Evolutionary conservation across 768 basidiomycete genomes (phyloP).

Genomic region (Leucocoprinus sp.): DNA sequence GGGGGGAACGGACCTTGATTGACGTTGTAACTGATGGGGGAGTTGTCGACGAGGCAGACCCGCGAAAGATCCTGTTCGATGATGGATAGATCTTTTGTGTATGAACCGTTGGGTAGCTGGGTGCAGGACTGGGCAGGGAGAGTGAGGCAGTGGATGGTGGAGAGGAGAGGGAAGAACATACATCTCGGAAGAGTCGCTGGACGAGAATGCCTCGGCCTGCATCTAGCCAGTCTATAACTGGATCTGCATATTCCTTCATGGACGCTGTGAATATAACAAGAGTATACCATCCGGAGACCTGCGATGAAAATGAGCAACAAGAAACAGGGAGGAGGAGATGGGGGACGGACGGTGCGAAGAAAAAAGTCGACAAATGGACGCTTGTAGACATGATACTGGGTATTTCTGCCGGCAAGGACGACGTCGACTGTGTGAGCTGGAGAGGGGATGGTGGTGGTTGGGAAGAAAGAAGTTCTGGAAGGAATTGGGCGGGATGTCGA

Average conservation of each 20-base stretch:
- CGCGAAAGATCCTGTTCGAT: conserved; percentile 87
- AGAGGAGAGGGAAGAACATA: conserved; percentile 25
- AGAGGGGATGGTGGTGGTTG: too few relatives aligned
- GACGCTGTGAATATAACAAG: conserved; percentile 98
- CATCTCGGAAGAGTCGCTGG: conserved; percentile 88
- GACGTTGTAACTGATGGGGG: conserved; percentile 83
- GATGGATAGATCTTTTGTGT: conserved; percentile 86
- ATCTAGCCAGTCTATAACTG: conserved; percentile 99
- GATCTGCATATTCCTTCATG: conserved; percentile 99
- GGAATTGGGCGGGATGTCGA: conserved; percentile 80
- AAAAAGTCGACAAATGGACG: conserved; percentile 87
- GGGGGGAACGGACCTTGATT: conserved; percentile 71
- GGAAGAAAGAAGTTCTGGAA: too few relatives aligned
- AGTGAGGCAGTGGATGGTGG: not conserved
- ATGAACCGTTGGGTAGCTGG: conserved; percentile 84
- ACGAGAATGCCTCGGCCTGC: conserved; percentile 86
- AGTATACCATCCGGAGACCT: conserved; percentile 99
- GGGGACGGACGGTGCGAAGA: conserved; percentile 22
- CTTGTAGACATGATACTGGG: conserved; percentile 97
- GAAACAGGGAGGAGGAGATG: not conserved
- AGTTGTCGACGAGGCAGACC: conserved; percentile 94
- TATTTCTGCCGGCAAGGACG: conserved; percentile 78
- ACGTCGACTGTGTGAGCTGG: conserved; percentile 91
- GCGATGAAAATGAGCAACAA: not conserved
- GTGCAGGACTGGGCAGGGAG: conserved; percentile 67